Percentiles rank a stretch among this genome's conserved stretches.
Conservation (phyloP, 495 filamentous ascomycete genomes). For the Choiromyces venosus region DNA sequence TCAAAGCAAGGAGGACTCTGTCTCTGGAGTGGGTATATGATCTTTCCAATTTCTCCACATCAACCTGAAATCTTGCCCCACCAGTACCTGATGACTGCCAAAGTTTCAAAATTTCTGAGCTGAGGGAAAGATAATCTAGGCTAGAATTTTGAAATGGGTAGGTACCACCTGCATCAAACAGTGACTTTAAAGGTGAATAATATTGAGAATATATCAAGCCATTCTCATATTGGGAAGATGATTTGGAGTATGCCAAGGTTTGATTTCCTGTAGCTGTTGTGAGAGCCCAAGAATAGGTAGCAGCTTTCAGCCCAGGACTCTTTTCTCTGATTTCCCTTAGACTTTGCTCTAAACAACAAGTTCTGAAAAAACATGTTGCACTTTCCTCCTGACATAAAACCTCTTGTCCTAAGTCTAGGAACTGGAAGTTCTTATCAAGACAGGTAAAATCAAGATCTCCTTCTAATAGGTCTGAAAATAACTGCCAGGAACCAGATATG, state of each 20-base stretch:
- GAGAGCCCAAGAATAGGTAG: not conserved
- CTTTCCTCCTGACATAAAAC: not conserved
- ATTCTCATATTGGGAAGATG: not conserved
- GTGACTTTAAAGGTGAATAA: not conserved
- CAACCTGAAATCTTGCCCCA: not conserved
- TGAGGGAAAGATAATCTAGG: not conserved
- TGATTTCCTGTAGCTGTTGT: not conserved
- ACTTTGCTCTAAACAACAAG: not conserved
- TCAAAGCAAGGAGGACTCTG: not conserved
- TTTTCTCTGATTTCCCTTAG: not conserved
- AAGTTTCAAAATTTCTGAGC: not conserved
- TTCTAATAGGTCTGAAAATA: not conserved
- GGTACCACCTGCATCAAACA: not conserved
- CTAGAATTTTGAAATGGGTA: not conserved
- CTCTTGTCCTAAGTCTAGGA: not conserved
- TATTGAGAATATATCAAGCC: not conserved
- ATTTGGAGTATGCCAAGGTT: not conserved
- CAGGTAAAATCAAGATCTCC: not conserved
- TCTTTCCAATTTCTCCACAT: not conserved
- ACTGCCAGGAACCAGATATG: not conserved
- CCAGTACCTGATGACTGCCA: not conserved
- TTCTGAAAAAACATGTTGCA: not conserved
- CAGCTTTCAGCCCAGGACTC: not conserved
- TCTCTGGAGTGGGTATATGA: not conserved
- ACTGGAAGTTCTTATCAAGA: not conserved